Evolutionary conservation across 2,329 filamentous ascomycete genomes (phyloP), one percentile per base, ranked within the genome.

Genomic region (Sporothrix humicola): DNA sequence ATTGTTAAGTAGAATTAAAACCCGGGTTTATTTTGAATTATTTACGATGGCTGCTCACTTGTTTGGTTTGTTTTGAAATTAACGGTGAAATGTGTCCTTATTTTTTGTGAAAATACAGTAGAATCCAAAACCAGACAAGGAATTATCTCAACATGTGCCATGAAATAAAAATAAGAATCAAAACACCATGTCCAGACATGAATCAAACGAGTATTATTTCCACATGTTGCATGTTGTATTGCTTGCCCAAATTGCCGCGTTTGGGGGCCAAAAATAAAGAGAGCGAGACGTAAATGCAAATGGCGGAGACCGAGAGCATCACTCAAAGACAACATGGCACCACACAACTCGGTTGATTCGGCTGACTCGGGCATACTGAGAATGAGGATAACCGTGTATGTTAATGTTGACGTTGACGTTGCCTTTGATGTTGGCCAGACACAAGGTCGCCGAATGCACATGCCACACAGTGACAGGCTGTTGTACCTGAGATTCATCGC

Each of bases 251-350:
- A 69, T 46, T 58, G 50, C 66, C 66, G 66, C 50, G n/a, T 69
- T 69, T 69, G 66, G 66, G 66, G 66, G 66, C 66, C 66, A 69
- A 69, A 69, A 69, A 17, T 10, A 69, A 56, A 31, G 26, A 37
- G 5, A 12, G 9, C 8, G 26, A 42, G 63, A 46, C n/a, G 7
- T 44, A 66, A 48, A 66, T 66, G 2, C 31, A 66, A 10, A 66
- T 17, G 20, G 17, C 9, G 44, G 50, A n/a, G 42, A 66, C 31
- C 59, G 17, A 44, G 59, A 26, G 4, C 42, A 48, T 20, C 31
- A 9, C 23, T 3, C n/a, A 46, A 13, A 65, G 13, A 15, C 42
- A 13, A 17, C 42, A 46, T 48, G 20, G 42, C 61, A 46, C 42
- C 42, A 26, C 20, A 26, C 1, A 8, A 6, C n/a, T 48, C 63